phyloP scores from a whole-genome alignment of 257 asterid genomes.

The Gardenia jasminoides region DNA sequence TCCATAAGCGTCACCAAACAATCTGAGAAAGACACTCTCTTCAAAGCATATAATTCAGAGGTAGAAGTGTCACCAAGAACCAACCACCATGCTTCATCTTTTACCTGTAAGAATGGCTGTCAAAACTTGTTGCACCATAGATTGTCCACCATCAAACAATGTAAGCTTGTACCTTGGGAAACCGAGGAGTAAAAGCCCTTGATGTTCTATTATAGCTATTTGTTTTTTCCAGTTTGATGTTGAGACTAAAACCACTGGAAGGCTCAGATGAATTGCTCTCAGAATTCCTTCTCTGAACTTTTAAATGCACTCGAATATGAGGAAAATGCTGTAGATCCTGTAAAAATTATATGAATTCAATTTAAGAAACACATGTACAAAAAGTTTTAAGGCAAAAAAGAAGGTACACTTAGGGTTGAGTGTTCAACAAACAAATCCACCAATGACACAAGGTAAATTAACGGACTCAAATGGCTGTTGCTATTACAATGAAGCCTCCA shows the following conservation, averaged over 20 bases:
- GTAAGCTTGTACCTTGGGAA: conserved; percentile 65
- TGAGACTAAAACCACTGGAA: conserved; percentile 33
- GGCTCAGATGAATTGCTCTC: conserved; percentile 16
- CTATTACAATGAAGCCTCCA: background rate
- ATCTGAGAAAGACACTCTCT: conserved; percentile 71
- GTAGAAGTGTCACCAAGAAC: conserved; percentile 69
- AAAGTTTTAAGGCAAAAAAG: background rate
- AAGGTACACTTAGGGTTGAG: background rate
- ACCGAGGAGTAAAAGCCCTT: conserved; percentile 79
- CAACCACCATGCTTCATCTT: conserved; percentile 99
- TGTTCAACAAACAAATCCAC: background rate
- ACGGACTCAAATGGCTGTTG: background rate
- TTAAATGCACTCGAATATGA: conserved; percentile 52
- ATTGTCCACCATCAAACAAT: conserved; percentile 1
- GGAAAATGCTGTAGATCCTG: conserved; percentile 84
- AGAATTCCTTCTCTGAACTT: conserved; percentile 50
- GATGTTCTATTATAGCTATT: conserved; percentile 50
- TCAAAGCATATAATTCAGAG: conserved; percentile 68
- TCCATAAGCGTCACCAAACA: conserved; percentile 56
- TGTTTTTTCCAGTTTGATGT: conserved; percentile 60
- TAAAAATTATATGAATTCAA: conserved; percentile 7
- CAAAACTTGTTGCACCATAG: conserved; percentile 19
- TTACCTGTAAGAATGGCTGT: conserved; percentile 51
- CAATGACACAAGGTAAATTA: background rate
- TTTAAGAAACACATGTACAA: background rate